phyloP scores from a whole-genome alignment of 169 alveolate species.

The Babesia bigemina region DNA sequence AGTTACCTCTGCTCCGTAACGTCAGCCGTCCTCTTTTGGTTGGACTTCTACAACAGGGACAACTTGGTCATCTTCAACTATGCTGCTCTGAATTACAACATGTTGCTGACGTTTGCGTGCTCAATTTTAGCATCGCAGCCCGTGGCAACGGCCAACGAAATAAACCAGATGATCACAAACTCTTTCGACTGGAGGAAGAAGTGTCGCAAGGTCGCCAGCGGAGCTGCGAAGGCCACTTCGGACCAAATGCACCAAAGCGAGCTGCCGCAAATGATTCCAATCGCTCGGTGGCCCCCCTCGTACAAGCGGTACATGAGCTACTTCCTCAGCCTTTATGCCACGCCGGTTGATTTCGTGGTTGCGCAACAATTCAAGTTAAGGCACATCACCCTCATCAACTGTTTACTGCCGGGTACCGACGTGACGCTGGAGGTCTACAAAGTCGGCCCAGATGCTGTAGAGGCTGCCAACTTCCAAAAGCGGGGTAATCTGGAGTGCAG shows the following conservation, averaged over 20 bases:
- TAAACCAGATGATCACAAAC: conserved; percentile 34
- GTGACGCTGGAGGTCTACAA: conserved; percentile 40
- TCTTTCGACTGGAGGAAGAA: conserved; percentile 63
- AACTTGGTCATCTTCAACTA: conserved; percentile 74
- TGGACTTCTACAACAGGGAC: conserved; percentile 71
- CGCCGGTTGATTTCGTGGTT: conserved; percentile 15
- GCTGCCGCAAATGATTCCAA: conserved; percentile 58
- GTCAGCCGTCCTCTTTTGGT: conserved; percentile 74
- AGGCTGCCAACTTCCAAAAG: background rate
- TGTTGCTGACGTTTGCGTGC: conserved; percentile 57
- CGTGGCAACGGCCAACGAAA: conserved; percentile 21
- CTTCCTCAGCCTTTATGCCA: conserved; percentile 28
- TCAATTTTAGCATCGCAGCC: conserved; percentile 24
- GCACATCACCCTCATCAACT: conserved; percentile 29
- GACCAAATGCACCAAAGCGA: conserved; percentile 6
- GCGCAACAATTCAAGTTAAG: conserved; percentile 26
- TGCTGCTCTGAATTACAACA: conserved; percentile 48
- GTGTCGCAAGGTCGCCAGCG: conserved; percentile 7
- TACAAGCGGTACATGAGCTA: conserved; percentile 60
- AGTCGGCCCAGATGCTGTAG: conserved; percentile 10
- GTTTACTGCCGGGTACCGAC: conserved; percentile 43
- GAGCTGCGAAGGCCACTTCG: background rate
- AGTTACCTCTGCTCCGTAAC: conserved; percentile 67
- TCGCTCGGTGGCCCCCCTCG: conserved; percentile 64
- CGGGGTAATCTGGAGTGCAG: conserved; percentile 9